A percentile compares a stretch with the other conserved stretches of the same genome.
Evolutionary conservation across 1,139 yeast species (phyloP).

Genomic region (Casaregolazyma suthepensis): DNA sequence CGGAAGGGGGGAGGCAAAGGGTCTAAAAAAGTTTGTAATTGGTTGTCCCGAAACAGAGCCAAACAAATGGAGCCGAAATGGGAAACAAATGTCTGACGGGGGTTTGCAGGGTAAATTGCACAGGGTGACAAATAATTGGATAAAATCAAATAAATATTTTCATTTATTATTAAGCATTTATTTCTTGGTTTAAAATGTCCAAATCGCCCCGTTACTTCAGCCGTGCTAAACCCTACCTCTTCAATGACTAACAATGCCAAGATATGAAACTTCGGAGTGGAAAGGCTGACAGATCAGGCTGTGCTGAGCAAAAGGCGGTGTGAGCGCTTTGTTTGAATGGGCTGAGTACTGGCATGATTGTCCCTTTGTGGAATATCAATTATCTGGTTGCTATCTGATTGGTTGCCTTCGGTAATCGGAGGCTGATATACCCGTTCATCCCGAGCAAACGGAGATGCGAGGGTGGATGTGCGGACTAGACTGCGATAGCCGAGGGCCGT

Average conservation of each 20-base stretch:
- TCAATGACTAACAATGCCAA: neutral
- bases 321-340: neutral
- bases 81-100: neutral
- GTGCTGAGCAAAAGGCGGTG: neutral
- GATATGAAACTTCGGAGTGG: neutral
- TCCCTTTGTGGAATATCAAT: neutral
- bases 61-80: neutral
- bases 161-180: no score
- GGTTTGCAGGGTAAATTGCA: neutral
- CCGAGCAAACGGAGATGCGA: neutral
- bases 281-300: neutral
- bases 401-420: neutral
- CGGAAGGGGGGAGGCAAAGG: neutral
- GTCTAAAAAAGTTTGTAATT: neutral
- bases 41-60: neutral
- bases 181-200: neutral
- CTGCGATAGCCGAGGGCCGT: no score
- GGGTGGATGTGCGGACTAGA: no score
- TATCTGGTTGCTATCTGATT: neutral
- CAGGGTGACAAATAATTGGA: no score
- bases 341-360: neutral
- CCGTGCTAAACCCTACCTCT: neutral
- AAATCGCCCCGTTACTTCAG: neutral
- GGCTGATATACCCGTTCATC: neutral
- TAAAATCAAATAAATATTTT: neutral